Conservation (phyloP, 1,139 yeast genomes). For the Yamadazyma sp. region DNA sequence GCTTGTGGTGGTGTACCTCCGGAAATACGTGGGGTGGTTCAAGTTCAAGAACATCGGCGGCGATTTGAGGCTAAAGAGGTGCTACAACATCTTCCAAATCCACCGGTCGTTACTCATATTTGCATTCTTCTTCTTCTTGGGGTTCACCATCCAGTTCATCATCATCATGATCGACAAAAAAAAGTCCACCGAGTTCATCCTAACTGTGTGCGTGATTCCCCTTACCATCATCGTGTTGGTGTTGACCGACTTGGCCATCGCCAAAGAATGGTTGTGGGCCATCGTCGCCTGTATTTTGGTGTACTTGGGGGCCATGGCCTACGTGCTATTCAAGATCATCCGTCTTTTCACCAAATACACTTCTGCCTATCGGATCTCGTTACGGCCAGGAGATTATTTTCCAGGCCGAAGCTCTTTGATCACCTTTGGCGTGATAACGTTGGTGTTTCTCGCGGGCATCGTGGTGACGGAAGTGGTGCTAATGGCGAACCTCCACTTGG, state of each 20-base stretch:
- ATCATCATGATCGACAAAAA: slow-evolving; percentile 46
- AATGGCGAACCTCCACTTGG: slow-evolving; percentile 39
- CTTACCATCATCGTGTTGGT: slow-evolving; percentile 41
- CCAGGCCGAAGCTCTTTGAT: slow-evolving; percentile 51
- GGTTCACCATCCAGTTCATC: slow-evolving; percentile 54
- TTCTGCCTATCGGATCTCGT: slow-evolving; percentile 22
- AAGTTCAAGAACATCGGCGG: slow-evolving; percentile 54
- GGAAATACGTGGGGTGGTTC: slow-evolving; percentile 48
- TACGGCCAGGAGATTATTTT: slow-evolving; percentile 36
- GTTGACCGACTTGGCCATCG: slow-evolving; percentile 38
- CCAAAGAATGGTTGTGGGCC: slow-evolving; percentile 35
- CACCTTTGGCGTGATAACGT: slow-evolving; percentile 48
- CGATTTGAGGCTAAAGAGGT: slow-evolving; percentile 38
- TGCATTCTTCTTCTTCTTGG: slow-evolving; percentile 52
- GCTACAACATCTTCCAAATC: slow-evolving; percentile 43
- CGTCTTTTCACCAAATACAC: slow-evolving; percentile 48
- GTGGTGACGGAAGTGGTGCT: slow-evolving; percentile 37
- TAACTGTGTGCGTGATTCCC: slow-evolving; percentile 52
- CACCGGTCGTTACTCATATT: slow-evolving; percentile 45
- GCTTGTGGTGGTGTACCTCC: slow-evolving; percentile 36
- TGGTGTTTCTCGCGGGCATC: slow-evolving; percentile 39
- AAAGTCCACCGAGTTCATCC: slow-evolving; percentile 46
- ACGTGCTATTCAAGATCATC: slow-evolving; percentile 50
- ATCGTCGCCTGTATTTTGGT: slow-evolving; percentile 29
- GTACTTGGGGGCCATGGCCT: slow-evolving; percentile 47